Conservation (phyloP, 2,329 filamentous ascomycete genomes). For the Monascus ruber region DNA sequence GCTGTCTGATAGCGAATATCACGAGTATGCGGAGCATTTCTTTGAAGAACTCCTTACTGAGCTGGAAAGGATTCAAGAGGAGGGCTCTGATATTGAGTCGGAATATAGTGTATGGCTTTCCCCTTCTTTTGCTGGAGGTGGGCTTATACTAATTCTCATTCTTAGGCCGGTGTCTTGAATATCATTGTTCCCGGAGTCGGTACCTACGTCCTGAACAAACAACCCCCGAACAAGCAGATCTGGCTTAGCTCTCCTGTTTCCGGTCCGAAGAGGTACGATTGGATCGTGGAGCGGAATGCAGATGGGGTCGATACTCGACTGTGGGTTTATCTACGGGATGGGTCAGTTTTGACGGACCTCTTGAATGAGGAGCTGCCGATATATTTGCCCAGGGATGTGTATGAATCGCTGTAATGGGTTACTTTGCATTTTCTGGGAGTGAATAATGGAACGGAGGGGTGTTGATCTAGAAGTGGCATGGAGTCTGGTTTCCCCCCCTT, state of each 20-base stretch:
- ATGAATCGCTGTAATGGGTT: too few relatives aligned
- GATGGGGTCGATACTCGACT: conserved; percentile 69
- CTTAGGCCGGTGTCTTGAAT: conserved; percentile 73
- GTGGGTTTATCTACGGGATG: conserved; percentile 84
- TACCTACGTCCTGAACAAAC: conserved; percentile 94
- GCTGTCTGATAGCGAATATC: conserved; percentile 60
- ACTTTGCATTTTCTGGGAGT: too few relatives aligned
- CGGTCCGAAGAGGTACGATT: conserved; percentile 91
- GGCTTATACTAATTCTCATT: conserved; percentile 1
- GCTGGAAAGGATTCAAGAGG: conserved; percentile 66
- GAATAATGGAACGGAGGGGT: too few relatives aligned
- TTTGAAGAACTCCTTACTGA: conserved; percentile 48
- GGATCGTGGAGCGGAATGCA: conserved; percentile 59
- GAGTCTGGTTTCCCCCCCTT: too few relatives aligned
- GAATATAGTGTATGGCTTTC: conserved; percentile 64
- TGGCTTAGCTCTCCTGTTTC: conserved; percentile 89
- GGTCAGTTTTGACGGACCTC: conserved; percentile 60
- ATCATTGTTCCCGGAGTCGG: conserved; percentile 58
- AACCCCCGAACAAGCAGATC: conserved; percentile 93
- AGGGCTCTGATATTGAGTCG: conserved; percentile 63
- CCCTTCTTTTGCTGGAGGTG: conserved; percentile 1
- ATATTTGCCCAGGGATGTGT: conserved; percentile 38
- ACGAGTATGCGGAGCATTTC: conserved; percentile 65
- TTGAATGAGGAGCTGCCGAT: conserved; percentile 67
- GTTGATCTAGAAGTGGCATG: too few relatives aligned